Conservation (phyloP, 768 basidiomycete species). For the Butyriboletus loyo region DNA sequence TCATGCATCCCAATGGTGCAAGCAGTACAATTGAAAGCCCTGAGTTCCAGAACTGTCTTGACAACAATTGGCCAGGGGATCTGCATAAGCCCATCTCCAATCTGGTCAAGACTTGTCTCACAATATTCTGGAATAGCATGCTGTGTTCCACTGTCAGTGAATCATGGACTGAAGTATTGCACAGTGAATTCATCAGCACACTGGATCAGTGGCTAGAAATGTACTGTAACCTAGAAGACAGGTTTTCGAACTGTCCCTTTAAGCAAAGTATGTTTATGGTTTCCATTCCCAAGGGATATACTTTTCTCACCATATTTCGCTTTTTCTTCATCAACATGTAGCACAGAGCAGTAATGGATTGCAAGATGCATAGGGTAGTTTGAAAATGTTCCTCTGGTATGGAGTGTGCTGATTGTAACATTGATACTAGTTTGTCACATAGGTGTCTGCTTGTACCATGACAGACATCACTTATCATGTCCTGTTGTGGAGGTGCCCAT, state of each 20-base stretch:
- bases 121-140: background rate
- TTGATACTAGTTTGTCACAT: no score
- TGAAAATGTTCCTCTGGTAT: no score
- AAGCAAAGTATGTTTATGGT: background rate
- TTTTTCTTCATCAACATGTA: background rate
- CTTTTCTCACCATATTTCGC: background rate
- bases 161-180: background rate
- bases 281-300: no score
- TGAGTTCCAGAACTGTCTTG: background rate
- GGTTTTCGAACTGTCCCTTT: constrained; percentile 4
- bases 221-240: background rate
- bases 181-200: background rate
- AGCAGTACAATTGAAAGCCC: background rate
- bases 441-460: no score
- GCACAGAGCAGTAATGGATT: no score
- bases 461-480: no score
- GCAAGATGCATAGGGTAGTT: no score
- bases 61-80: background rate
- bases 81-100: background rate
- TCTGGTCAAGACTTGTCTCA: background rate
- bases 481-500: no score
- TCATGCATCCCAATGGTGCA: no score
- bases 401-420: no score
- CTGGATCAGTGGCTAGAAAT: background rate
- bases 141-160: no score